Evolutionary conservation across 257 asterid genomes (phyloP).

Genomic region (Jacaranda copaia): DNA sequence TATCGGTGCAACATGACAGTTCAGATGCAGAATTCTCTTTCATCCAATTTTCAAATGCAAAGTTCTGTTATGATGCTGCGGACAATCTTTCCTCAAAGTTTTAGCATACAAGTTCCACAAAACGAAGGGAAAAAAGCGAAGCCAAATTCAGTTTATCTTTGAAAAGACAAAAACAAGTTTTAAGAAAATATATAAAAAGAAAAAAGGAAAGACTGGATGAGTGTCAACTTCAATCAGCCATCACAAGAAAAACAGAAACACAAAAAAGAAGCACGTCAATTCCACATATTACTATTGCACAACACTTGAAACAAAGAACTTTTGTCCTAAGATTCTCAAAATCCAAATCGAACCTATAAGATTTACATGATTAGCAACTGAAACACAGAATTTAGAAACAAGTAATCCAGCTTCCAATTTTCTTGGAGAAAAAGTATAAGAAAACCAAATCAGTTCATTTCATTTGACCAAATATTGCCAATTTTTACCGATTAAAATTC

Average conservation of each 20-base stretch:
- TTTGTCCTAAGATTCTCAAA: background rate
- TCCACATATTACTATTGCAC: background rate
- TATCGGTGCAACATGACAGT: background rate
- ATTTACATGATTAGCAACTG: slow-evolving; percentile 3
- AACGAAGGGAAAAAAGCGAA: slow-evolving; percentile 19
- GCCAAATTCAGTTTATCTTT: slow-evolving; percentile 27
- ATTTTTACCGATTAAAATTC: background rate
- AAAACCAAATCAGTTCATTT: background rate
- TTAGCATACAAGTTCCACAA: slow-evolving; percentile 15
- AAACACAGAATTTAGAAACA: background rate
- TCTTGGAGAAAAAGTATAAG: background rate
- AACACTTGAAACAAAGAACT: slow-evolving; percentile 7
- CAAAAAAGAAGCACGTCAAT: background rate
- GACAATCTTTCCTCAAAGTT: background rate
- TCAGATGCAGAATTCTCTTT: background rate
- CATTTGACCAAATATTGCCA: slow-evolving; percentile 16
- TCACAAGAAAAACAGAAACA: background rate
- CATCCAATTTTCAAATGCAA: background rate
- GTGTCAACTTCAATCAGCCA: slow-evolving; percentile 34
- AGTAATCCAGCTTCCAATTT: background rate
- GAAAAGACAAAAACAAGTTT: background rate
- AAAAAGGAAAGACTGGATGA: background rate
- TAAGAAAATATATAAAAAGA: background rate
- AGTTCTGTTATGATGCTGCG: background rate
- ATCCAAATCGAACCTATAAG: background rate